Percentiles rank a stretch among this genome's conserved stretches.
phyloP scores from a whole-genome alignment of 164 flowering plant species.

The Aristolochia contorta region DNA sequence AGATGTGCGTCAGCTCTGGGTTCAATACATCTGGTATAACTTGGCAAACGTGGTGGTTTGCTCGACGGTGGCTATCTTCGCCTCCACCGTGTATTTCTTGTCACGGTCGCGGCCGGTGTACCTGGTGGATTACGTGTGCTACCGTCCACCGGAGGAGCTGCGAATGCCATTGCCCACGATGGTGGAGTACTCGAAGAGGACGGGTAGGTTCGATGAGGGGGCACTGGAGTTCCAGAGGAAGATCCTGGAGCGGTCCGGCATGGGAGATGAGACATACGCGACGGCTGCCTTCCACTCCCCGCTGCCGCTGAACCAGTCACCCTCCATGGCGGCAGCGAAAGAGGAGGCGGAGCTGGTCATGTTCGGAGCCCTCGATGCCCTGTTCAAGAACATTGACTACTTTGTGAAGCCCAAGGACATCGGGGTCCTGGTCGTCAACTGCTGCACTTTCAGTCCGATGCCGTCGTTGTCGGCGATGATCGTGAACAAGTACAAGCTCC shows the following conservation, averaged over 20 bases:
- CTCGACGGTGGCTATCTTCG: constrained; percentile 33
- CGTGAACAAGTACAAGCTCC: constrained; percentile 33
- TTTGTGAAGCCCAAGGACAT: too few relatives aligned
- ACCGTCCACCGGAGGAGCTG: constrained; percentile 17
- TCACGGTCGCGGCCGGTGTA: constrained; percentile 30
- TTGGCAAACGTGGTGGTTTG: constrained; percentile 39
- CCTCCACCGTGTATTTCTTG: constrained; percentile 27
- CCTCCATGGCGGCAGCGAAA: too few relatives aligned
- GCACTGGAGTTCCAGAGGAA: too few relatives aligned
- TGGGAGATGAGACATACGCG: too few relatives aligned
- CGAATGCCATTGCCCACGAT: constrained; percentile 8
- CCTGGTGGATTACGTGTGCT: constrained; percentile 31
- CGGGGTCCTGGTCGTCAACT: too few relatives aligned
- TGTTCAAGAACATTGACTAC: too few relatives aligned
- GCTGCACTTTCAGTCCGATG: too few relatives aligned
- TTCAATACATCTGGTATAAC: constrained; percentile 50
- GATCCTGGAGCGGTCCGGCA: too few relatives aligned
- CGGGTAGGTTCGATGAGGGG: constrained; percentile 7
- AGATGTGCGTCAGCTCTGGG: constrained; percentile 45
- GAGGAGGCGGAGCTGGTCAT: too few relatives aligned
- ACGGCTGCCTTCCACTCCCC: constrained; percentile 7
- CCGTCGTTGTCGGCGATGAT: constrained; percentile 43
- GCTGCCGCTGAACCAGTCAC: constrained; percentile 8
- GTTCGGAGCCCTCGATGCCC: too few relatives aligned
- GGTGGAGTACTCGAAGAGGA: constrained; percentile 9